Base-by-base conservation (phyloP, 768 basidiomycete species). In the Daedaleopsis nitida region DNA sequence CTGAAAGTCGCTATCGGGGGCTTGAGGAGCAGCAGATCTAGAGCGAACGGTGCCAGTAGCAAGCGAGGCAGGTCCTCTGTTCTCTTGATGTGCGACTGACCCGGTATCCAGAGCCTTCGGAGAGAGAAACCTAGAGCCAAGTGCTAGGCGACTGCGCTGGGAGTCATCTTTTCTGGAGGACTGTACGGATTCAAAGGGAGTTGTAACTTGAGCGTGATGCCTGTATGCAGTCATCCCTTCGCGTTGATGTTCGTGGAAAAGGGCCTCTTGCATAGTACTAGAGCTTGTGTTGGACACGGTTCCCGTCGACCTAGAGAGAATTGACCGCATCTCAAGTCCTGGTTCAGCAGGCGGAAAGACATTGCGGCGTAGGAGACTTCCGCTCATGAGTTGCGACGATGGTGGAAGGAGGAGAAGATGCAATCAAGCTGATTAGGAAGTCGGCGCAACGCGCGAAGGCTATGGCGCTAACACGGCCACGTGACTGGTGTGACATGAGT, bases 401-500 rank as follows among this genome's bases (percentile, higher is more conserved):
- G 38, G 27, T 34, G 8, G 23, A 14, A 24, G 56, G n/a, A 39
- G 16, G 49, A 21, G 54, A 16, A 47, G 35, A 37, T 48, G 13
- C 19, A 21, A 14, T 5, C 27, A 54, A 60, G 4, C 7, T 32
- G 7, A 32, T 32, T 7, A 32, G 27, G 27, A 7, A 32, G 27
- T 32, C 27, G 27, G 27, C 27, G 27, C 27, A 32, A 3, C 4
- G 7, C 27, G 27, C 27, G 27, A 32, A 32, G 7, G 27, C 7
- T 7, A 32, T 32, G 27, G 27, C 27, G 27, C 27, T 52, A 57
- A 58, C 62, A 34, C 62, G 62, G 27, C 49, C 62, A 63, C 62
- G 57, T 63, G 62, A 63, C 17, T 2, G 27, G 27, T 32, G 27
- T 32, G 27, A 32, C 27, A 32, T 32, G 27, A 32, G 27, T 3